phyloP scores from a whole-genome alignment of 768 basidiomycete genomes.

The Russula sp. region DNA sequence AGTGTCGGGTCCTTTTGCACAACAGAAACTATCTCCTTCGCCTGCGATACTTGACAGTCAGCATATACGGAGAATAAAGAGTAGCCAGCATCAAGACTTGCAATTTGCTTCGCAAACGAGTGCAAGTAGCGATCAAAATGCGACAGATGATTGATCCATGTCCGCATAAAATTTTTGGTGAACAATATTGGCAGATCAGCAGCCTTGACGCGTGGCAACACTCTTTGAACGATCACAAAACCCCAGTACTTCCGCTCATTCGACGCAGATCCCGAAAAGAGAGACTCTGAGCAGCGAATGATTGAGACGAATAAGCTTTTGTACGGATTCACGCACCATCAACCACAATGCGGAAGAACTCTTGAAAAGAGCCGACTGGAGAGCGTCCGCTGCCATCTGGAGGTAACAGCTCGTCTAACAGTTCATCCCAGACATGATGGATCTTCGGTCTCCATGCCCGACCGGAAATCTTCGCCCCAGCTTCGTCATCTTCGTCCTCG shows the following conservation, averaged over 20 bases:
- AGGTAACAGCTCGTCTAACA: conserved; percentile 73
- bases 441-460: conserved; percentile 84
- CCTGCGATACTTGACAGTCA: conserved; percentile 43
- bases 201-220: conserved; percentile 62
- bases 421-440: conserved; percentile 87
- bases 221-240: conserved; percentile 85
- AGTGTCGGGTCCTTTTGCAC: conserved; percentile 73
- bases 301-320: conserved; percentile 12
- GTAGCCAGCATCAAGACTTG: conserved; percentile 39
- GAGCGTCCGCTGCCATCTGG: conserved; percentile 38
- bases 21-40: conserved; percentile 67
- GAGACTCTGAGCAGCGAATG: conserved; percentile 54
- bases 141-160: conserved; percentile 94
- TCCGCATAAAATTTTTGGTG: conserved; percentile 92
- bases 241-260: conserved; percentile 92
- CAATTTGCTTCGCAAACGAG: conserved; percentile 83
- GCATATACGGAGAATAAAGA: conserved; percentile 3
- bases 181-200: conserved; percentile 81
- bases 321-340: conserved; percentile 59
- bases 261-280: conserved; percentile 82
- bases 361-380: conserved; percentile 68
- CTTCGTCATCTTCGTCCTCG: conserved; percentile 53
- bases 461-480: conserved; percentile 47
- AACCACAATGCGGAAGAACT: conserved; percentile 88
- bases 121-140: conserved; percentile 85